Evolutionary conservation across 768 basidiomycete species (phyloP).

Genomic region (Podaxis sp.): DNA sequence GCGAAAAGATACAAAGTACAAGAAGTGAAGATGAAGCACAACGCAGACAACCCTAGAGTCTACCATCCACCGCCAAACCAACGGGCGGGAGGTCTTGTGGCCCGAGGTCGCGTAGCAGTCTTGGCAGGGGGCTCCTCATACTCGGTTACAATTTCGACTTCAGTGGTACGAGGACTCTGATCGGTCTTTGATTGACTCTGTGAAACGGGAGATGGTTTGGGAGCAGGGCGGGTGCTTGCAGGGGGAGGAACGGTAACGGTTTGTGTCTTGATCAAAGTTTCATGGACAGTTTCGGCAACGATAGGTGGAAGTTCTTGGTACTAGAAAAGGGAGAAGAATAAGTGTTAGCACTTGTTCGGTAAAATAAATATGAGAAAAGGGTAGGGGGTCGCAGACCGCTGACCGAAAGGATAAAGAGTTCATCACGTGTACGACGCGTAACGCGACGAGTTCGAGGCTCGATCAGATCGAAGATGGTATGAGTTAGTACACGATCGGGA

Average conservation of each 20-base stretch:
- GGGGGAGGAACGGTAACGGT: constrained; percentile 71
- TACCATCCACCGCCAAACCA: constrained; percentile 63
- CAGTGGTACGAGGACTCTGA: constrained; percentile 71
- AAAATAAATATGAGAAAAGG: constrained; percentile 16
- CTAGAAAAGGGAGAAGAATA: constrained; percentile 21
- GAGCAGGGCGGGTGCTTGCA: constrained; percentile 72
- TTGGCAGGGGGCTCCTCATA: constrained; percentile 33
- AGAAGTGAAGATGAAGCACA: constrained; percentile 16
- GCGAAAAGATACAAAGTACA: constrained; percentile 19
- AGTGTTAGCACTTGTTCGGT: constrained; percentile 25
- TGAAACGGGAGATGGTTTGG: constrained; percentile 66
- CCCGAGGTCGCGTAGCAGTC: constrained; percentile 36
- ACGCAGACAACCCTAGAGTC: constrained; percentile 18
- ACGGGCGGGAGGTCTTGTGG: constrained; percentile 41
- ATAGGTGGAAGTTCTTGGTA: constrained; percentile 45
- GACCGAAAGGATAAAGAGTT: constrained; percentile 23
- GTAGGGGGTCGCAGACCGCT: constrained; percentile 29
- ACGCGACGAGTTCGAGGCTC: constrained; percentile 25
- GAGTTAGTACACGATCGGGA: constrained; percentile 24
- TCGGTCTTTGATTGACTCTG: constrained; percentile 52
- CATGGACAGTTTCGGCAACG: constrained; percentile 44
- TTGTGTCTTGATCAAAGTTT: constrained; percentile 61
- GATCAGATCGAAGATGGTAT: constrained; percentile 28
- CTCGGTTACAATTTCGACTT: constrained; percentile 64
- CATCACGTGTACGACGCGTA: constrained; percentile 36